Base-by-base conservation (phyloP, 352 stramenopile species). In the Aphanomyces invadans region DNA sequence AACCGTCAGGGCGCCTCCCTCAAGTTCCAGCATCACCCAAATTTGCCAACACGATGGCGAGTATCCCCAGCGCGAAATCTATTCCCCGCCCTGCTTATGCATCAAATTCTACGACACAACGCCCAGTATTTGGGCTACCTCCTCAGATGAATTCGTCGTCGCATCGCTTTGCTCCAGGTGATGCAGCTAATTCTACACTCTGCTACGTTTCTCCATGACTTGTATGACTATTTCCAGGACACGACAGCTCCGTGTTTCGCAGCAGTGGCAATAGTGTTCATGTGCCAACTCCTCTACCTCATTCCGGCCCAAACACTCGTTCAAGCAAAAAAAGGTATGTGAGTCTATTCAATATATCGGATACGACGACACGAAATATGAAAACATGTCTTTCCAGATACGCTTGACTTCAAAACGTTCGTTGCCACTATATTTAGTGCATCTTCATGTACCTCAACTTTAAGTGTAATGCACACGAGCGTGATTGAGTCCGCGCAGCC, bases 11-110 rank as follows among this genome's bases (percentile, higher is more conserved):
- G 29, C 42, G 60, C 25, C 25, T 60, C 23, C 60, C 60, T 0
- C 31, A 59, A 5, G 19, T 7, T 11, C n/a, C 31, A 21, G 31
- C 33, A n/a, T 67, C 60, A 23, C 60, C 60, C 10, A 67, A 67
- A 48, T 67, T 67, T 57, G 60, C 60, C 36, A 64, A 64, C 3
- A 64, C 31, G 3, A 33, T 64, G 31, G 36, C 55, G 11, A 36
- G 19, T 15, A 46, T 33, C 19, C 17, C 51, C n/a, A 29, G 29
- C 49, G 32, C 49, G 1, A 57, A 57, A 33, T 11, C 25, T 9
- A 32, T 38, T n/a, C 12, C 49, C 12, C 49, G 49, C n/a, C 29
- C 49, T 33, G 7, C 25, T 4, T 57, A 57, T 33, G 25, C 49
- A 32, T 39, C 49, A n/a, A 21, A 32, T 4, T 28, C n/a, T 23